Conservation (phyloP, 2,329 filamentous ascomycete genomes). For the Cytospora chrysosperma region DNA sequence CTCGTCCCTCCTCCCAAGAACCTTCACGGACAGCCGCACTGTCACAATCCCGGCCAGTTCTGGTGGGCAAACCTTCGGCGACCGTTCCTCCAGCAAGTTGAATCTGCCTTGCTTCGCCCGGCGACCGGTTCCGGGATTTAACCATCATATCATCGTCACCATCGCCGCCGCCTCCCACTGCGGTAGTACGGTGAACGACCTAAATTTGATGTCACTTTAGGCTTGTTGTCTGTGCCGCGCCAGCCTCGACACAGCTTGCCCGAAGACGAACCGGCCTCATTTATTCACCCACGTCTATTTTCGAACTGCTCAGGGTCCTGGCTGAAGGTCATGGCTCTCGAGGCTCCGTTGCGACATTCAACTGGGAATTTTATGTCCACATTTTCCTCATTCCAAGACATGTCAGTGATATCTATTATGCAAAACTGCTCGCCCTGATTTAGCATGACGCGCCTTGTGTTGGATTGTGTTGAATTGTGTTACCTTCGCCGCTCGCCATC, state of each 20-base stretch:
- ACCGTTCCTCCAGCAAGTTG: constrained; percentile 1
- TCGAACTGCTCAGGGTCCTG: neutral
- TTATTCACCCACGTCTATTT: neutral
- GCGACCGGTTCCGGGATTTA: constrained; percentile 5
- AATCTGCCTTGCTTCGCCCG: constrained; percentile 18
- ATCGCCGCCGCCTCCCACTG: constrained; percentile 5
- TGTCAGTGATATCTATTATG: constrained; percentile 41
- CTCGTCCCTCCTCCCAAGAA: constrained; percentile 5
- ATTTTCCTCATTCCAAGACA: constrained; percentile 54
- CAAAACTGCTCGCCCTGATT: constrained; percentile 40
- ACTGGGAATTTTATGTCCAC: constrained; percentile 55
- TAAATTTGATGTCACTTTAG: constrained; percentile 10
- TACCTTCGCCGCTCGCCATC: neutral
- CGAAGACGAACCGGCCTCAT: constrained; percentile 2
- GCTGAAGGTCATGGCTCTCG: constrained; percentile 53
- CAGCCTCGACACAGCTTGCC: neutral
- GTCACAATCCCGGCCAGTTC: constrained; percentile 14
- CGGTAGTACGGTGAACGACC: constrained; percentile 14
- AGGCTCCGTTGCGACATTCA: constrained; percentile 62
- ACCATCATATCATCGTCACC: constrained; percentile 1
- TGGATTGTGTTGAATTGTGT: too few species aligned
- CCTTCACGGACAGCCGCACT: constrained; percentile 12
- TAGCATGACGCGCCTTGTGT: constrained; percentile 49
- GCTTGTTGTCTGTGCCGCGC: neutral
- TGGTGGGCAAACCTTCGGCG: constrained; percentile 5